A percentile compares a stretch with the other conserved stretches of the same genome.
Conservation (phyloP, 2,329 filamentous ascomycete genomes). For the Exophiala oligosperma region DNA sequence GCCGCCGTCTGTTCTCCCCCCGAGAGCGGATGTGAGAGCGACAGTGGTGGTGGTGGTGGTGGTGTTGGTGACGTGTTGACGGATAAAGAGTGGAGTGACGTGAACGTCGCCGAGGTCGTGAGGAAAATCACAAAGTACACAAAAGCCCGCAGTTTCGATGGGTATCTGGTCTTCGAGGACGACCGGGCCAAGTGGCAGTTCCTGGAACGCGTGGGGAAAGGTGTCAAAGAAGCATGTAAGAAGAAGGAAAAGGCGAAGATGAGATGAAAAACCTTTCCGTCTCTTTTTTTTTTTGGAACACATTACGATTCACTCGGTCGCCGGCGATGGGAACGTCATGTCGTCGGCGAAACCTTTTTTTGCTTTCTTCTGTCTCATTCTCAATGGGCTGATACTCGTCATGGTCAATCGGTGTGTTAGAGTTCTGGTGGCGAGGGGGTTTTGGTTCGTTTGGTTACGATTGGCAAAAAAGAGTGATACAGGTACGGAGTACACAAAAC, state of each 20-base stretch:
- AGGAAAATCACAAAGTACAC: conserved; percentile 17
- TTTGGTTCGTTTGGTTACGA: too few relatives aligned
- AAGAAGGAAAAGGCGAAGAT: neutral
- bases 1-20: too few relatives aligned
- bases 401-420: too few relatives aligned
- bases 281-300: neutral
- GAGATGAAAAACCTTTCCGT: neutral
- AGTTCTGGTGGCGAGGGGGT: too few relatives aligned
- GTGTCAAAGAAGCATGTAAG: conserved; percentile 2
- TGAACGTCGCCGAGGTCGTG: conserved; percentile 13
- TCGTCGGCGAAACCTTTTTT: too few relatives aligned
- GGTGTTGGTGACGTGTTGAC: neutral
- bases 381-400: too few relatives aligned
- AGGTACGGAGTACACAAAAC: too few relatives aligned
- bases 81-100: neutral
- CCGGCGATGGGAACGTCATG: too few relatives aligned
- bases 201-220: conserved; percentile 18
- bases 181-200: conserved; percentile 15
- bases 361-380: too few relatives aligned
- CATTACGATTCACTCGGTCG: too few relatives aligned
- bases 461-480: too few relatives aligned
- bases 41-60: neutral
- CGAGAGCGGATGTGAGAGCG: neutral
- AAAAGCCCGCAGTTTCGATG: conserved; percentile 15
- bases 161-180: conserved; percentile 19